Conservation (phyloP, 2,329 filamentous ascomycete genomes). For the Aplosporella prunicola region DNA sequence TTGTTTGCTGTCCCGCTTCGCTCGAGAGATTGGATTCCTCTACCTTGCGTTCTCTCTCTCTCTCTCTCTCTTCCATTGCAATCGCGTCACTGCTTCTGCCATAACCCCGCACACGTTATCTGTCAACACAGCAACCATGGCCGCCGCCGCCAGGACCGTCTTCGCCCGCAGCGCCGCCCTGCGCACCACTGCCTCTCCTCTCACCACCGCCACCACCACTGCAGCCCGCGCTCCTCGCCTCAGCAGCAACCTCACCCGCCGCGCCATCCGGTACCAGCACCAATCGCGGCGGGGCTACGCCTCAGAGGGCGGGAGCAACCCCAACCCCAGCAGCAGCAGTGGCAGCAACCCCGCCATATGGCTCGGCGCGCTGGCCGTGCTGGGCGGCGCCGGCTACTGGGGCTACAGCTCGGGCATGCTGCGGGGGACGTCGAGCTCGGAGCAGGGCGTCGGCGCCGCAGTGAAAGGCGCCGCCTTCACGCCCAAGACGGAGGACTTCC, state of each 20-base stretch:
- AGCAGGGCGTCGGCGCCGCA: conserved; percentile 25
- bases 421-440: conserved; percentile 23
- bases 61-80: too few species aligned
- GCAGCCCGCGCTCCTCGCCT: conserved; percentile 40
- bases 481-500: conserved; percentile 79
- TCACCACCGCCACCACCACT: conserved; percentile 47
- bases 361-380: conserved; percentile 49
- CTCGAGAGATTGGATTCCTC: too few species aligned
- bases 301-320: conserved; percentile 16
- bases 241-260: conserved; percentile 46
- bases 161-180: conserved; percentile 20
- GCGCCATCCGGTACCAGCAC: conserved; percentile 63
- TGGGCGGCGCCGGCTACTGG: conserved; percentile 56
- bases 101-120: too few species aligned
- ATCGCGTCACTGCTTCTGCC: background rate
- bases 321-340: conserved; percentile 17
- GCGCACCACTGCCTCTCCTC: conserved; percentile 28
- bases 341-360: conserved; percentile 45
- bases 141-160: conserved; percentile 7
- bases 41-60: too few species aligned
- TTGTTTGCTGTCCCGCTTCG: too few species aligned
- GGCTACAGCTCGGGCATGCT: conserved; percentile 54
- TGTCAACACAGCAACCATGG: conserved; percentile 9
- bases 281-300: conserved; percentile 72
- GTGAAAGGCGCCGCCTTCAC: conserved; percentile 45